Conservation (phyloP, 352 stramenopile species). For the Phytophthora brassicae region DNA sequence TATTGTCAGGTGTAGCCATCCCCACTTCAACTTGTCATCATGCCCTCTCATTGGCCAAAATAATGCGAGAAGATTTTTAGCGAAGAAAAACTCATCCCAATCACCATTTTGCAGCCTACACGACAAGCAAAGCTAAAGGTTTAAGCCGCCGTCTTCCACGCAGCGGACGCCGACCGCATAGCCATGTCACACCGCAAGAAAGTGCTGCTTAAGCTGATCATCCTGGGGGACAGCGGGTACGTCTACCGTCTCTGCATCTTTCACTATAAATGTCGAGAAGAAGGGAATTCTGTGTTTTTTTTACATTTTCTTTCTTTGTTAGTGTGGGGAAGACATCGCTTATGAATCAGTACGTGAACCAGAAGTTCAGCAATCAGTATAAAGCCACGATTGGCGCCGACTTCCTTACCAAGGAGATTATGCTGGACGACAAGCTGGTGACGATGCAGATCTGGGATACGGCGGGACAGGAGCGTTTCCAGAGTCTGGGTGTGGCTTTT, state of each 20-base stretch:
- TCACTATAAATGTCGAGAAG: no score
- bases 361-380: slow-evolving; percentile 99
- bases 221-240: slow-evolving; percentile 97
- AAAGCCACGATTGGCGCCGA: slow-evolving; percentile 99
- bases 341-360: slow-evolving; percentile 99
- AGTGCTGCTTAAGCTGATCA: slow-evolving; percentile 97
- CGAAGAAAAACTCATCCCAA: slow-evolving; percentile 15
- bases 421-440: slow-evolving; percentile 95
- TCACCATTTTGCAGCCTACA: slow-evolving; percentile 17
- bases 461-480: slow-evolving; percentile 98
- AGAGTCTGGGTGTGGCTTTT: slow-evolving; percentile 97
- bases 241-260: slow-evolving; percentile 19
- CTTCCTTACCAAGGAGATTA: slow-evolving; percentile 97
- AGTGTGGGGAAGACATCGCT: slow-evolving; percentile 99
- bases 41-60: slow-evolving; percentile 28
- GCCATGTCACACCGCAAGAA: slow-evolving; percentile 93
- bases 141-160: slow-evolving; percentile 1
- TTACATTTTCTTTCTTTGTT: slow-evolving; percentile 5
- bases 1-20: slow-evolving; percentile 24
- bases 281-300: neutral
- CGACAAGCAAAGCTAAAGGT: neutral
- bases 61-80: slow-evolving; percentile 24
- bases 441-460: slow-evolving; percentile 99
- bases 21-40: slow-evolving; percentile 15
- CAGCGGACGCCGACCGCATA: neutral